Conservation (phyloP, 2,329 filamentous ascomycete genomes). For the Beauveria rudraprayagi region DNA sequence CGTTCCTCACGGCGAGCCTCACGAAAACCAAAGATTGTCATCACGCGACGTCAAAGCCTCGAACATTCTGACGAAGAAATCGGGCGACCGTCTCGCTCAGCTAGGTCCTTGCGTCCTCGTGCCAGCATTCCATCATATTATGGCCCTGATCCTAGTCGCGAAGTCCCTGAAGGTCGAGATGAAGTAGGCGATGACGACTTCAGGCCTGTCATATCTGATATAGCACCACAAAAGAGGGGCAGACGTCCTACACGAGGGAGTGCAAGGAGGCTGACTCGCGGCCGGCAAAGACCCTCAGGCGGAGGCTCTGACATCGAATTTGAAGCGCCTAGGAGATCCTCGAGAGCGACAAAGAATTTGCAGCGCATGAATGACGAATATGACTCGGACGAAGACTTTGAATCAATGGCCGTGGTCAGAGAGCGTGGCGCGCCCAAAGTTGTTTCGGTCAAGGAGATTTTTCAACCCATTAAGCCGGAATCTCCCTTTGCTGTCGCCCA, state of each 20-base stretch:
- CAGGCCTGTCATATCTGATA: slow-evolving; percentile 29
- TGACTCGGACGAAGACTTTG: slow-evolving; percentile 49
- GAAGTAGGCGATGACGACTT: slow-evolving; percentile 24
- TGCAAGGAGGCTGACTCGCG: not conserved
- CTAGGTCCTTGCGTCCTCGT: slow-evolving; percentile 19
- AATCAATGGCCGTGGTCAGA: slow-evolving; percentile 37
- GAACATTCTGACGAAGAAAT: not conserved
- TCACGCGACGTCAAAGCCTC: not conserved
- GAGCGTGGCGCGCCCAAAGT: slow-evolving; percentile 41
- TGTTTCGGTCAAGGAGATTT: slow-evolving; percentile 64
- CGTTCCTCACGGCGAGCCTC: slow-evolving; percentile 6
- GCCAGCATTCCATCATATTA: slow-evolving; percentile 13
- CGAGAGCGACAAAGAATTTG: slow-evolving; percentile 35
- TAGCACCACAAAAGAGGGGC: slow-evolving; percentile 19
- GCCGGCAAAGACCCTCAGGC: not conserved
- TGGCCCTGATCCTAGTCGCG: not conserved
- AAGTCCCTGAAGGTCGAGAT: not conserved
- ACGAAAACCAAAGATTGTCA: slow-evolving; percentile 8
- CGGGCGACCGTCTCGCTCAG: not conserved
- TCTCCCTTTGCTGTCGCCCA: slow-evolving; percentile 66
- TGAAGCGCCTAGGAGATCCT: slow-evolving; percentile 41
- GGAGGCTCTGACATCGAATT: slow-evolving; percentile 34
- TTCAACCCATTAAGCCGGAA: slow-evolving; percentile 51
- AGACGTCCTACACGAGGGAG: slow-evolving; percentile 17
- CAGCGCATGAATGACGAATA: slow-evolving; percentile 43